Base-by-base conservation (phyloP, 164 flowering plant genomes). In the Dillenia suffruticosa region DNA sequence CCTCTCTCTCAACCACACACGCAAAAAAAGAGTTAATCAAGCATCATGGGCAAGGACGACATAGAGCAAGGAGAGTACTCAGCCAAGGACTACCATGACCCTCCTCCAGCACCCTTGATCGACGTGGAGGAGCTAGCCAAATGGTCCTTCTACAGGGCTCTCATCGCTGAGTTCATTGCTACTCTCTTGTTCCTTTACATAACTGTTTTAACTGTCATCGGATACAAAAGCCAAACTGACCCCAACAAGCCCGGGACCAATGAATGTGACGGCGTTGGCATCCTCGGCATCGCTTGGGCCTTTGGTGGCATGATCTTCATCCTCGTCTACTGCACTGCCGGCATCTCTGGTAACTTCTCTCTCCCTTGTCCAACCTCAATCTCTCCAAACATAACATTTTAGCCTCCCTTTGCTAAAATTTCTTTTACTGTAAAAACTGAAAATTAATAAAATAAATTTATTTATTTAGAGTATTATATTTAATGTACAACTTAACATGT, bases 301-400 rank as follows among this genome's bases (percentile, higher is more conserved):
- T 85, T 91, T 15, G 97, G 97, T 46, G 97, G 97, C 71, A 91
- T 89, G 97, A 91, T 91, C 76, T 89, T 91, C 63, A 57, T 91
- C 67, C 97, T 91, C 32, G 96, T 91, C 60, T 91, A 89, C 89
- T 91, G 97, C 86, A 89, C 96, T 51, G 97, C 97, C 69, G 97
- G 97, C 26, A 91, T 89, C 72, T 89, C 97, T 9, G 97, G 97
- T 91, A 10, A n/a, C 73, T 15, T 40, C 16, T 71, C 10, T 51
- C 14, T 54, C 22, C 54, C 26, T 49, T 10, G 15, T 56, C 13
- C 44, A 32, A 32, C 40, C 40, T 32, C 7, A 32, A 32, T 32
- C 40, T 32, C 40, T 32, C 40, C 40, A 32, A 32, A 32, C 40
- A 32, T 32, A 32, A 32, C 40, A 4, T 32, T 32, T 32, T 32